phyloP scores from a whole-genome alignment of 179 eudicot species.

The Sideroxylon spinosum region DNA sequence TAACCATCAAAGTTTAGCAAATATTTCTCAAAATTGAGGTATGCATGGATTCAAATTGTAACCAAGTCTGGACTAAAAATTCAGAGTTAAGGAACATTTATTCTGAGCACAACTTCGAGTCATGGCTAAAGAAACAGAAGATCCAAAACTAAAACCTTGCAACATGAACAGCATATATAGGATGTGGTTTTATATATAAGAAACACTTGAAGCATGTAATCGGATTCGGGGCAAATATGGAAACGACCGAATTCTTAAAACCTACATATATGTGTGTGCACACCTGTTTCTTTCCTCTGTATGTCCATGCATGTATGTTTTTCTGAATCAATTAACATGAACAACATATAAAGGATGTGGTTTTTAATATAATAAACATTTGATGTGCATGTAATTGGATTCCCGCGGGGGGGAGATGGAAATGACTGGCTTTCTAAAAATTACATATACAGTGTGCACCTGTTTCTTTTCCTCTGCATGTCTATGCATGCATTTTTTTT shows the following conservation, averaged over 20 bases:
- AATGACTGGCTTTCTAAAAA: not conserved
- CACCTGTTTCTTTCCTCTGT: no score
- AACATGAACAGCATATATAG: not conserved
- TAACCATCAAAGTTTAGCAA: constrained; percentile 1
- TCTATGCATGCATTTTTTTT: not conserved
- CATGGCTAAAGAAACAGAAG: not conserved
- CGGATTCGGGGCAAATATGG: not conserved
- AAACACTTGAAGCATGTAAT: not conserved
- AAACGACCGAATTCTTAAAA: not conserved
- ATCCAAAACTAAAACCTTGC: not conserved
- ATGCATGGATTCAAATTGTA: not conserved
- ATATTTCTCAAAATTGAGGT: not conserved
- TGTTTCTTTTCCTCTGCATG: not conserved
- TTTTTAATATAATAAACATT: not conserved
- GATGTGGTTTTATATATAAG: not conserved
- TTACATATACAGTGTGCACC: not conserved
- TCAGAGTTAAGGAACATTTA: not conserved
- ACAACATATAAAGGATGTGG: not conserved
- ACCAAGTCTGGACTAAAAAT: not conserved
- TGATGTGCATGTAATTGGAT: not conserved
- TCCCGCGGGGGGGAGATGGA: not conserved
- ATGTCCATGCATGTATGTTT: not conserved
- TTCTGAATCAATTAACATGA: not conserved
- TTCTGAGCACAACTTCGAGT: not conserved
- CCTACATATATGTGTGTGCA: not conserved